Evolutionary conservation across 345 rosid species (phyloP).

Genomic region (Hevea brasiliensis): DNA sequence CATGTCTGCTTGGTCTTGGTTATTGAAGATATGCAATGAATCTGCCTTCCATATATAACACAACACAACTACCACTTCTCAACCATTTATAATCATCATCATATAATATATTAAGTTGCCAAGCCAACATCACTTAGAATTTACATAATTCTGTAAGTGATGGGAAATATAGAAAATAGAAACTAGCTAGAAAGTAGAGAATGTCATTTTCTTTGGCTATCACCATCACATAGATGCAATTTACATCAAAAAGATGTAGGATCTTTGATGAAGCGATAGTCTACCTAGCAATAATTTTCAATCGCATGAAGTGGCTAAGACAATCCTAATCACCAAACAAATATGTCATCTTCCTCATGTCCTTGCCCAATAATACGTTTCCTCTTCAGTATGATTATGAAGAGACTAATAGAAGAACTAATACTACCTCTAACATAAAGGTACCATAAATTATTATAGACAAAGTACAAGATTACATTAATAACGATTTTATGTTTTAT

Average conservation of each 20-base stretch:
- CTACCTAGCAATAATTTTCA: constrained; percentile 3
- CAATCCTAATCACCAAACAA: constrained; percentile 4
- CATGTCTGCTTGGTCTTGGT: too few relatives aligned
- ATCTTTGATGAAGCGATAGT: not conserved
- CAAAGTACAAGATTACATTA: constrained; percentile 7
- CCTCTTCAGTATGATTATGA: not conserved
- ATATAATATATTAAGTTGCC: too few relatives aligned
- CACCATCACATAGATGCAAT: not conserved
- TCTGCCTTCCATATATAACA: too few relatives aligned
- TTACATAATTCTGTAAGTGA: too few relatives aligned
- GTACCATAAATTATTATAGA: not conserved
- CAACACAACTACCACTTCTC: too few relatives aligned
- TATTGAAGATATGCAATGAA: too few relatives aligned
- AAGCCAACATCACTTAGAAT: too few relatives aligned
- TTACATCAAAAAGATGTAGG: not conserved
- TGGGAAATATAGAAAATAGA: too few relatives aligned
- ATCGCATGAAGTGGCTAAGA: constrained; percentile 11
- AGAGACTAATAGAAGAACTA: not conserved
- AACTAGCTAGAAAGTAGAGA: not conserved
- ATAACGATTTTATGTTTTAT: not conserved
- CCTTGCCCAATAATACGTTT: constrained; percentile 1
- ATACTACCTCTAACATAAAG: not conserved
- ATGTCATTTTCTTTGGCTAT: not conserved
- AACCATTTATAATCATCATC: too few relatives aligned
- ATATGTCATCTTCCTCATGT: not conserved